Percentiles rank a stretch among this genome's conserved stretches.
These are phyloP conservation scores for Pseudogymnoascus sp. DNA, from an alignment of 2,329 filamentous ascomycete genomes.

Conservation along the genomic window DNA sequence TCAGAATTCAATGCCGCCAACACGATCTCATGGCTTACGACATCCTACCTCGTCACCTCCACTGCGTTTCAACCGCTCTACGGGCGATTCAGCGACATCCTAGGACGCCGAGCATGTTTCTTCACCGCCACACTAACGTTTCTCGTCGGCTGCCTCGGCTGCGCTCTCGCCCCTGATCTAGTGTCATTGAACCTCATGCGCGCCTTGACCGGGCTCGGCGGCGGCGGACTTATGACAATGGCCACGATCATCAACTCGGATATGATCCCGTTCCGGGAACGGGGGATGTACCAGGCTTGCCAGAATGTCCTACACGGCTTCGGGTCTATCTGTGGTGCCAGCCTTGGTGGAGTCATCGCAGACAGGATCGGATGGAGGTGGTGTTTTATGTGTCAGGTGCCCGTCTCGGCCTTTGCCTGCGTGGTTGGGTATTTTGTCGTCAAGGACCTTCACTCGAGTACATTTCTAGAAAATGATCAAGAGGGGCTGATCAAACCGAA, in stretches of 20 bases:
- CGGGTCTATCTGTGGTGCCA: conserved; percentile 54
- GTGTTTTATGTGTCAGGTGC: conserved; percentile 57
- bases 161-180: conserved; percentile 51
- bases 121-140: conserved; percentile 57
- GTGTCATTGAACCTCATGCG: conserved; percentile 55
- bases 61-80: conserved; percentile 67
- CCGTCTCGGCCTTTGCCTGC: conserved; percentile 48
- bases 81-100: conserved; percentile 61
- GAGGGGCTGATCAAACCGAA: conserved; percentile 18
- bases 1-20: conserved; percentile 68
- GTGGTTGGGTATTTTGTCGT: conserved; percentile 46
- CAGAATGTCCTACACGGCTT: conserved; percentile 56
- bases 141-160: conserved; percentile 55
- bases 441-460: conserved; percentile 31
- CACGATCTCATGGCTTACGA: conserved; percentile 67
- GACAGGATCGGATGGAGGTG: conserved; percentile 61
- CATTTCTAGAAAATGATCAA: conserved; percentile 13
- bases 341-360: conserved; percentile 56
- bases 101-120: conserved; percentile 56
- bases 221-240: conserved; percentile 63
- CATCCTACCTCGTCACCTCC: conserved; percentile 62
- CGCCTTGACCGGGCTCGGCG: conserved; percentile 60
- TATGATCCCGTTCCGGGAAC: conserved; percentile 48
- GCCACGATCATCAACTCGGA: conserved; percentile 55
- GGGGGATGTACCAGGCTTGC: conserved; percentile 52